Conservation (phyloP, 2,329 filamentous ascomycete species). For the Botrytis pseudocinerea region DNA sequence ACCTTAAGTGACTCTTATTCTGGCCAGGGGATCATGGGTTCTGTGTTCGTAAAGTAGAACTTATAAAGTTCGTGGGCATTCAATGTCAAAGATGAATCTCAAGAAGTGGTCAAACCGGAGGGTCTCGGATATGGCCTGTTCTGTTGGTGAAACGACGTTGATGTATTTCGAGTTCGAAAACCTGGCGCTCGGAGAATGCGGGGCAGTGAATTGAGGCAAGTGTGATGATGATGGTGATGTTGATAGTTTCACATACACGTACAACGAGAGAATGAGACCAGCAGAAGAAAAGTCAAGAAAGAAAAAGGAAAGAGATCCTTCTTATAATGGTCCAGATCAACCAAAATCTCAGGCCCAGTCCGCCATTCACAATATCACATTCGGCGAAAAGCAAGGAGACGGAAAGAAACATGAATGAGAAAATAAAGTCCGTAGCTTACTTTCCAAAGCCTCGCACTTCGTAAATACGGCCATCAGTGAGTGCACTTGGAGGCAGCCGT, state of each 20-base stretch:
- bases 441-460: background rate
- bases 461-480: background rate
- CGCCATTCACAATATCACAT: background rate
- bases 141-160: conserved; percentile 12
- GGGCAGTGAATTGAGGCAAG: background rate
- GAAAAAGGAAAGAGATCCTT: background rate
- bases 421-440: background rate
- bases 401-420: too few species aligned
- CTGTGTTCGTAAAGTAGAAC: background rate
- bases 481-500: background rate
- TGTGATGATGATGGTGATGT: background rate
- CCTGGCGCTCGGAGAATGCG: background rate
- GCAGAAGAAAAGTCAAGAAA: background rate
- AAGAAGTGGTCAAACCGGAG: background rate
- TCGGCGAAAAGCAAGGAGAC: background rate
- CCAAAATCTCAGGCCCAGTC: background rate
- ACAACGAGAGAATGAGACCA: background rate
- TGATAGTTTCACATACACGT: background rate
- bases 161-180: background rate
- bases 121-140: background rate
- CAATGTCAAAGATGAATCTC: background rate
- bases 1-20: background rate
- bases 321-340: background rate
- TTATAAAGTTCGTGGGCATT: background rate
- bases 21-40: background rate